Evolutionary conservation across 2,329 filamentous ascomycete genomes (phyloP).

Genomic region (Alternaria sp.): DNA sequence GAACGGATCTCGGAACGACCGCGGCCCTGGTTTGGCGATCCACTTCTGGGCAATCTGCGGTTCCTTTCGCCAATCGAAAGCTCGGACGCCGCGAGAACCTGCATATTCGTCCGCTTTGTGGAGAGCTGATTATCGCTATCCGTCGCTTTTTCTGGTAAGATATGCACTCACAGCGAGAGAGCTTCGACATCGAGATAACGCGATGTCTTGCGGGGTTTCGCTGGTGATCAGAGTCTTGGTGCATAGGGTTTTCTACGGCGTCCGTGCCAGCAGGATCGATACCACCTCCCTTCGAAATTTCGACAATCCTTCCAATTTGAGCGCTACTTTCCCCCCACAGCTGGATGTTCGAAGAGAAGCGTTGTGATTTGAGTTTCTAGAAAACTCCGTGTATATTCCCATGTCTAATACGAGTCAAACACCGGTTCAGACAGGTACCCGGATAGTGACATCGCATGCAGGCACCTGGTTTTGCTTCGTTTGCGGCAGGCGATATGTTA

Average conservation of each 20-base stretch:
- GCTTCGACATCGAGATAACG: not conserved
- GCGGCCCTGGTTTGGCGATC: constrained; percentile 19
- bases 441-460: not conserved
- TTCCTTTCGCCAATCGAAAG: constrained; percentile 32
- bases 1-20: not conserved
- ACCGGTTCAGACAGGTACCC: not conserved
- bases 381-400: not conserved
- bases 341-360: not conserved
- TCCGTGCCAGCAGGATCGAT: constrained; percentile 2
- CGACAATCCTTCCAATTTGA: not conserved
- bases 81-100: constrained; percentile 12
- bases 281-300: not conserved
- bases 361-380: not conserved
- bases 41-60: constrained; percentile 11
- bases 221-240: not conserved
- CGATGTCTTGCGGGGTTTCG: not conserved
- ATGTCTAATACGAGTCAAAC: not conserved
- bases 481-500: not conserved
- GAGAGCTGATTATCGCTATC: constrained; percentile 19
- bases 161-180: not conserved
- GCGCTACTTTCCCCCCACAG: not conserved
- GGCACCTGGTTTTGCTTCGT: not conserved
- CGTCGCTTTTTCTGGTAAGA: not conserved
- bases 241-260: not conserved
- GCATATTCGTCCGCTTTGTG: constrained; percentile 16